phyloP scores from a whole-genome alignment of 2,329 filamentous ascomycete species.

The Sporothrix brasiliensis region DNA sequence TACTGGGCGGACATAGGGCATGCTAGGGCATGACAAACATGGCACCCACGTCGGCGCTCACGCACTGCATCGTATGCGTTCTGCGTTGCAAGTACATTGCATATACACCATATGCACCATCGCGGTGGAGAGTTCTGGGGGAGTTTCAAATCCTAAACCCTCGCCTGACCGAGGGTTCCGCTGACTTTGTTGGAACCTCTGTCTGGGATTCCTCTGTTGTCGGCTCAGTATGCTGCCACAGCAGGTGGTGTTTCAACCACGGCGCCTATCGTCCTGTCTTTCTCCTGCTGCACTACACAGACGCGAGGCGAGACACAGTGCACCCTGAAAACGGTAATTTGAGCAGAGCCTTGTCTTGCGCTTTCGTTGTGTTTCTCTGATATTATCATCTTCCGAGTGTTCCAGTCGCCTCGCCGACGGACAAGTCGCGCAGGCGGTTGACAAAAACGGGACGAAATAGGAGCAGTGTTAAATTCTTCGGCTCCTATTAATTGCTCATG shows the following conservation, averaged over 20 bases:
- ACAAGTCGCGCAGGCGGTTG: background rate
- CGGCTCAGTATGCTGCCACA: background rate
- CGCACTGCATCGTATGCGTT: background rate
- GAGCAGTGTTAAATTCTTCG: background rate
- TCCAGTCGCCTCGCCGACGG: conserved; percentile 17
- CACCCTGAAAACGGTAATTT: background rate
- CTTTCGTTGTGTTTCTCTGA: background rate
- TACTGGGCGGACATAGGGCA: background rate
- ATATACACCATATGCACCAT: background rate
- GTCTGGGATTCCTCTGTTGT: conserved; percentile 14
- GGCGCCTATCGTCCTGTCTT: background rate
- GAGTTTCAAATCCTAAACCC: background rate
- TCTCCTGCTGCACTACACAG: background rate
- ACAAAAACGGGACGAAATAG: background rate
- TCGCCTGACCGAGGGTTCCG: background rate
- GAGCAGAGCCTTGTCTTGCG: background rate
- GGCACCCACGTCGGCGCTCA: conserved; percentile 2
- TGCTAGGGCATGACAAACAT: background rate
- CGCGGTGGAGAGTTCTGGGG: background rate
- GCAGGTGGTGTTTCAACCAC: conserved; percentile 11
- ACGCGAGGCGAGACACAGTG: background rate
- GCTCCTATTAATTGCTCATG: background rate
- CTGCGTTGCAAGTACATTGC: background rate
- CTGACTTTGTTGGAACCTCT: background rate
- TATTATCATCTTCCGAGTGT: background rate